Evolutionary conservation across 805 yeast species (phyloP).

Genomic region (Saturnispora dispora): DNA sequence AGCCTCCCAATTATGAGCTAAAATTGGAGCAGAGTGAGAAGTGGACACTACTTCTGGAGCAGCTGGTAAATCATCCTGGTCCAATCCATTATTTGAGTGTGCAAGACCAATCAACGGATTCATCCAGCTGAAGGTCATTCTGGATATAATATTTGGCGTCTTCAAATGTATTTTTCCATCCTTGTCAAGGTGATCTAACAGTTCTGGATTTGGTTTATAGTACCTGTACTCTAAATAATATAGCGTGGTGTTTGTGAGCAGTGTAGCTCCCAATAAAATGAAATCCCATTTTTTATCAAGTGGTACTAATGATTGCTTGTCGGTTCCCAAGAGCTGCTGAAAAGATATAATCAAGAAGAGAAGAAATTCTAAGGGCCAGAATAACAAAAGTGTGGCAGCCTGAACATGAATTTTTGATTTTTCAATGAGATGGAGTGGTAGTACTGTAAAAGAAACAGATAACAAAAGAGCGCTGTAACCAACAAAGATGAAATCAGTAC

Average conservation of each 20-base stretch:
- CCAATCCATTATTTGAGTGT: conserved; percentile 26
- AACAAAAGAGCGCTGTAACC: conserved; percentile 12
- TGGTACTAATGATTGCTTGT: conserved; percentile 11
- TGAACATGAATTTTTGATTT: conserved; percentile 31
- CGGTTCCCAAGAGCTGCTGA: conserved; percentile 26
- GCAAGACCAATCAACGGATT: conserved; percentile 74
- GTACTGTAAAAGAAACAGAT: conserved; percentile 20
- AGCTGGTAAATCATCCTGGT: conserved; percentile 33
- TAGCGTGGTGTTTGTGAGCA: conserved; percentile 27
- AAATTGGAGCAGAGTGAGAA: conserved; percentile 22
- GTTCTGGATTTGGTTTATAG: conserved; percentile 32
- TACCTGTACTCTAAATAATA: conserved; percentile 32
- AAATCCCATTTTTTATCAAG: conserved; percentile 2
- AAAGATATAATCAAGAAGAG: conserved; percentile 12
- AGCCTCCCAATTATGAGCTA: conserved; percentile 28
- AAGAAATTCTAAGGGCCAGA: conserved; percentile 29
- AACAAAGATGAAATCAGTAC: conserved; percentile 3
- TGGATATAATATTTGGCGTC: conserved; percentile 56
- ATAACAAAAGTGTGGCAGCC: conserved; percentile 31
- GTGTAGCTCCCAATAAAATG: conserved; percentile 22
- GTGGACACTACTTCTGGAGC: conserved; percentile 33
- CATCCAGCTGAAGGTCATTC: conserved; percentile 87
- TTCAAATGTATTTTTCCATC: conserved; percentile 21
- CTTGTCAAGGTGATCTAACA: conserved; percentile 15
- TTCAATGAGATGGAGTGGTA: conserved; percentile 39